These are phyloP conservation scores for Yamadazyma philogaea DNA, from an alignment of 805 yeast species.

Conservation along the genomic window DNA sequence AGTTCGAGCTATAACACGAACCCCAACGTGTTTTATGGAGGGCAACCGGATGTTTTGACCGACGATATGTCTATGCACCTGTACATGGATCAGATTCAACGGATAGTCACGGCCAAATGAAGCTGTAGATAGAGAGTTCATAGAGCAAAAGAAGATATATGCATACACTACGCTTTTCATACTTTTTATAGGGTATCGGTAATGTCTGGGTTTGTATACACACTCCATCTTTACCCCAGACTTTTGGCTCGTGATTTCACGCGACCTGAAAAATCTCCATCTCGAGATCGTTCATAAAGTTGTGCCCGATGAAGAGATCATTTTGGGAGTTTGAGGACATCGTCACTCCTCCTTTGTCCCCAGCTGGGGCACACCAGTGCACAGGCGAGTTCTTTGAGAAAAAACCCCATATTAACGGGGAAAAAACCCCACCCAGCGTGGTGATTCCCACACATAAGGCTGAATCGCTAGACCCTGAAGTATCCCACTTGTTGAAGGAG, in stretches of 20 bases:
- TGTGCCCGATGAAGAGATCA: slow-evolving; percentile 5
- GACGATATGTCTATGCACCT: slow-evolving; percentile 95
- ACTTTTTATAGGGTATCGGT: neutral
- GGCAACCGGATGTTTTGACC: slow-evolving; percentile 66
- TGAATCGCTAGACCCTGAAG: slow-evolving; percentile 1
- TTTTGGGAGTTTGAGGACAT: neutral
- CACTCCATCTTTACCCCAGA: slow-evolving; percentile 6
- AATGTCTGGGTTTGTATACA: neutral
- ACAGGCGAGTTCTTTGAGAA: neutral
- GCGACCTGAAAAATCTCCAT: slow-evolving; percentile 5
- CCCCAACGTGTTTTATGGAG: slow-evolving; percentile 15
- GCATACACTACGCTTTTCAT: neutral
- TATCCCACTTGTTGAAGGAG: slow-evolving; percentile 1
- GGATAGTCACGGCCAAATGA: slow-evolving; percentile 15
- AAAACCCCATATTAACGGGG: neutral
- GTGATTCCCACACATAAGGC: slow-evolving; percentile 7
- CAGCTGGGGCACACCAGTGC: neutral
- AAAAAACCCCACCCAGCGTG: slow-evolving; percentile 1
- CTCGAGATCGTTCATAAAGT: neutral
- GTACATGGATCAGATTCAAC: slow-evolving; percentile 88
- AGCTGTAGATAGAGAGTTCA: neutral
- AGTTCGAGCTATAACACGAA: slow-evolving; percentile 65
- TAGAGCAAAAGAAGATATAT: too few species aligned
- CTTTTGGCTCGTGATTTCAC: slow-evolving; percentile 3
- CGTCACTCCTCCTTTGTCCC: slow-evolving; percentile 5